Evolutionary conservation across 768 basidiomycete genomes (phyloP), one percentile per base, ranked within the genome.

Genomic region (Mrakia hoshinonis): DNA sequence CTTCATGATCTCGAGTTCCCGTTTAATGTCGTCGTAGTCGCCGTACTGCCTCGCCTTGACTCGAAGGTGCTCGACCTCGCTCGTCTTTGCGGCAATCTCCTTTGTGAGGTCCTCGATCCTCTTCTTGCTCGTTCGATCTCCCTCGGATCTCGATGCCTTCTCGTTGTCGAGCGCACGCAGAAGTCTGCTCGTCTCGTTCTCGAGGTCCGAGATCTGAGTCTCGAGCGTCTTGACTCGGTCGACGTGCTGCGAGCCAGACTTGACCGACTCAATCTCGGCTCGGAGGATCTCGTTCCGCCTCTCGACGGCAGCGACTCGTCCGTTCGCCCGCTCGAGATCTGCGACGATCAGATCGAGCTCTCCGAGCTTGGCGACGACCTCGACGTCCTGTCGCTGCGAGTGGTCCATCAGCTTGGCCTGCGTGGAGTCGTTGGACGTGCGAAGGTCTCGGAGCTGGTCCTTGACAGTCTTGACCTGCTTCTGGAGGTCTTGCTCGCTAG

Each of bases 1-100:
- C 86, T 99, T 97, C 91, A 98, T 91, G 74, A 99, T 98, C 77
- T 93, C 93, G 36, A 99, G 84, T 79, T 99, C 96, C 34, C 96
- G 88, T 82, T 98, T 98, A 77, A 98, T 87, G 81, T 98, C 94
- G 76, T 98, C 95, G 76, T 99, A 98, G 79, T 99, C 92, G 20
- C 79, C 79, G 73, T 88, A 90, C 74, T 85, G 85, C 76, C 85
- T 86, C 47, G 98, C 81, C 74, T 87, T 87, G 43, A 81, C 80
- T 77, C 85, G 87, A 2, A 94, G 82, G 61, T 83, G 83, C 20
- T 89, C 88, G 5, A 88, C 81, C 79, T 96, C 93, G 3, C 78
- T 78, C 4, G 78, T 80, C 86, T 77, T 85, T 78, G 52, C 58
- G 15, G 76, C 75, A 3, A 88, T 78, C 55, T 89, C 88, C 75